Evolutionary conservation across 352 stramenopile species (phyloP), one percentile per base, ranked within the genome.

Genomic region (Phytopythium kandeliae): DNA sequence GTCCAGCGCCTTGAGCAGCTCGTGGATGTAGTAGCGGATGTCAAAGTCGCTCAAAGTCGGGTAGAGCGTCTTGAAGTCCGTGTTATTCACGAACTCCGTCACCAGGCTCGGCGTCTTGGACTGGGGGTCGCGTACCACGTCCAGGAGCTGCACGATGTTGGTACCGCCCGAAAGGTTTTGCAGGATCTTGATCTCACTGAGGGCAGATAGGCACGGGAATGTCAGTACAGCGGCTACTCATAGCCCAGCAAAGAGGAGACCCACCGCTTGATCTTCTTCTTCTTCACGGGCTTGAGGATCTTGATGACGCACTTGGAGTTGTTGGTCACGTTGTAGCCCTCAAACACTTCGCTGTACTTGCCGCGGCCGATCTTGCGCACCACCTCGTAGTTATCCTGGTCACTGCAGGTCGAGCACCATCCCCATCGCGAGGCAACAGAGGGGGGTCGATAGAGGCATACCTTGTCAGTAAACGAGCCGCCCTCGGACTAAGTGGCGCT

Each of bases 241-340:
- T 17, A 53, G 4, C 24, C n/a, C 33, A 22, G 37, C n/a, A 43
- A 8, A 51, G 3, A 26, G 13, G 21, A 17, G 0, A 49, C 74
- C 36, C 36, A 90, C 62, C 95, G 82, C 69, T 99, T 99, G 70
- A 99, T 99, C 81, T 99, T 99, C 79, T 99, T 99, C 85, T 99
- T 99, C 87, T 99, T 99, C n/a, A 99, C 97, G 15, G 97, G 97
- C 76, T 99, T 99, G 45, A 99, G 85, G 64, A 99, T 99, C 84
- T 99, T 99, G 58, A 99, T 97, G n/a, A 99, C 96, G 69, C 96
- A 99, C 59, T 98, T 97, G 33, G 83, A 90, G 60, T 97, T 97
- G 67, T 96, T 99, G 19, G 76, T 72, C 24, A 98, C 85, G 60
- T 98, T 99, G 63, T 98, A 92, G n/a, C 97, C 97, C 61, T 97